Evolutionary conservation across 2,329 filamentous ascomycete species (phyloP).

Genomic region (Raffaelea arxii): DNA sequence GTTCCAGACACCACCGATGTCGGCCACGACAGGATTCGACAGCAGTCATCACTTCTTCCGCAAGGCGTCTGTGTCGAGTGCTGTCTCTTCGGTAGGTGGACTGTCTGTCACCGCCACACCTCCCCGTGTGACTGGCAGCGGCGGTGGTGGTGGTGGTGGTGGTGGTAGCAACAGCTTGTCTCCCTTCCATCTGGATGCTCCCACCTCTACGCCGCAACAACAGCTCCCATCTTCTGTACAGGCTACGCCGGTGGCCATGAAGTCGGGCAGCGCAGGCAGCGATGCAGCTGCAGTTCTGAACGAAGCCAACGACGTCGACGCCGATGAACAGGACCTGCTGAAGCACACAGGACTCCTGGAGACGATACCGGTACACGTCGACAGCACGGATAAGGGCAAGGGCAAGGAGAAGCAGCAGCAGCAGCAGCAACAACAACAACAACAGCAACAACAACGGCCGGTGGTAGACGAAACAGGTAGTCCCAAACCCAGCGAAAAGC

Average conservation of each 20-base stretch:
- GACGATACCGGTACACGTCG: constrained; percentile 7
- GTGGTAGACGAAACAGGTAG: neutral
- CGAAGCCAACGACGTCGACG: constrained; percentile 42
- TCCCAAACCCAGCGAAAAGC: neutral
- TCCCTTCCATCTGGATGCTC: neutral
- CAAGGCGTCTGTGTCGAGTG: constrained; percentile 34
- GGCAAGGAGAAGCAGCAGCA: neutral
- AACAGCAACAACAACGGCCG: neutral
- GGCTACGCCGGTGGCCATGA: too few relatives aligned
- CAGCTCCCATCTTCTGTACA: too few relatives aligned
- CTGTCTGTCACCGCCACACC: constrained; percentile 22
- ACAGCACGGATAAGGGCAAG: constrained; percentile 32
- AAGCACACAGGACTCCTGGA: constrained; percentile 58
- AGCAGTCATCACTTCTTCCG: constrained; percentile 29
- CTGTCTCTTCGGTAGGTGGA: constrained; percentile 26
- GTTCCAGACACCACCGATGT: constrained; percentile 39
- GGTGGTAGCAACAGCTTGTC: constrained; percentile 12
- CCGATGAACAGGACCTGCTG: constrained; percentile 57
- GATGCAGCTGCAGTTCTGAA: too few relatives aligned
- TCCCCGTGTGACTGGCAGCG: too few relatives aligned
- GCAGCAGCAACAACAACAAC: neutral
- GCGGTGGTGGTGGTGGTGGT: too few relatives aligned
- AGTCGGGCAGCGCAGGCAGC: neutral
- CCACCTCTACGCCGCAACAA: neutral
- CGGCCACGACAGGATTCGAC: constrained; percentile 25